Percentiles rank a stretch among this genome's conserved stretches.
Conservation (phyloP, 805 yeast species). For the Metschnikowia hibisci region DNA sequence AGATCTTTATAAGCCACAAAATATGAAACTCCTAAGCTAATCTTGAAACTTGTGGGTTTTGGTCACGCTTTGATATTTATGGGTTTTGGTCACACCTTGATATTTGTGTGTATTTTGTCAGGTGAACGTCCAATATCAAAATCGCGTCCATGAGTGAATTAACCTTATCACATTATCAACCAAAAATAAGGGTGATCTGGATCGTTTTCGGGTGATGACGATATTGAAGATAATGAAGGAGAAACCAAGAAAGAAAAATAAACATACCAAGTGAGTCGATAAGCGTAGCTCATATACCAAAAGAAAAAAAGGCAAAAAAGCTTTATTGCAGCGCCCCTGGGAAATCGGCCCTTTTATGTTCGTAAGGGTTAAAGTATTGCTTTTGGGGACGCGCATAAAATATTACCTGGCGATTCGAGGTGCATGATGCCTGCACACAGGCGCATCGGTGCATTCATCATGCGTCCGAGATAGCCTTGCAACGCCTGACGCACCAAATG, state of each 20-base stretch:
- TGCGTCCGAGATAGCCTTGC: slow-evolving; percentile 3
- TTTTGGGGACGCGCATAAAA: slow-evolving; percentile 5
- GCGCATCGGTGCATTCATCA: slow-evolving; percentile 5
- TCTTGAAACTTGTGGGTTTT: too few relatives aligned
- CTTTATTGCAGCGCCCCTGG: neutral
- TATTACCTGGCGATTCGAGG: slow-evolving; percentile 1
- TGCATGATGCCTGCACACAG: slow-evolving; percentile 2
- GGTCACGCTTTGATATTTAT: too few relatives aligned
- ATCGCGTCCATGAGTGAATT: too few relatives aligned
- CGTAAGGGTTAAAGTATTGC: slow-evolving; percentile 2
- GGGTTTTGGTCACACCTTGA: too few relatives aligned
- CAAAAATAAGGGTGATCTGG: neutral
- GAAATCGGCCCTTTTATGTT: neutral
- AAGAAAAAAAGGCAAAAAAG: neutral
- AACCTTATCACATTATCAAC: too few relatives aligned
- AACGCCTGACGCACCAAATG: neutral
- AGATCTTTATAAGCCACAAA: too few relatives aligned
- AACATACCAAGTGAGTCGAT: slow-evolving; percentile 12
- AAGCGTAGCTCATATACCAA: slow-evolving; percentile 8
- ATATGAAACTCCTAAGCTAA: too few relatives aligned
- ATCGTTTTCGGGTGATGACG: neutral
- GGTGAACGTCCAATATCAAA: too few relatives aligned
- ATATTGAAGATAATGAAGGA: neutral
- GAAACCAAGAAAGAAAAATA: neutral
- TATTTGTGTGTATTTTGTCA: too few relatives aligned